Evolutionary conservation across 1,139 yeast species (phyloP), one percentile per base, ranked within the genome.

Genomic region (Suhomyces ambrosiae): DNA sequence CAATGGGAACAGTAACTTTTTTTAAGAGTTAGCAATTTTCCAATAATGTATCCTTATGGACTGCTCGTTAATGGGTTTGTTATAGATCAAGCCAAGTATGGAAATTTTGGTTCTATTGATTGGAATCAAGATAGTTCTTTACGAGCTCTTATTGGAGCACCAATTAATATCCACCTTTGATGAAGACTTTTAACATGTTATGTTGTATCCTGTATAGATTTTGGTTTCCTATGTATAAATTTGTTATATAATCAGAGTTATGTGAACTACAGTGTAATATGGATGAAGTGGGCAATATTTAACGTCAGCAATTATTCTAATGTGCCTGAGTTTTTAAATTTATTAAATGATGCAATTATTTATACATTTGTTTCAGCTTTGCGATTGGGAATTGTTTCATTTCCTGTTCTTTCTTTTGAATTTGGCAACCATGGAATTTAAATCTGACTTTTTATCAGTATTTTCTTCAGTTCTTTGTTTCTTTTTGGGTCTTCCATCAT

Each of bases 381-480:
- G n/a, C n/a, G n/a, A n/a, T n/a, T n/a, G n/a, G n/a, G n/a, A 10
- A 30, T 9, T 6, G 7, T 22, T 30, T 23, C 29, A 26, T 22
- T 27, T 30, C 30, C 33, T 38, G 25, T 30, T 40, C 30, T 49
- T 52, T 12, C 44, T 46, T 48, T 58, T 60, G 24, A 61, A 48
- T 47, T 57, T 60, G 31, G 55, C 49, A 13, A 60, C 65, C 51
- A 60, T 54, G n/a, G 52, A 41, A 23, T 37, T 40, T 38, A 58
- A 42, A 13, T 53, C 54, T 19, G 31, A 23, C 17, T 25, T 27
- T 19, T 33, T 26, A 19, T 37, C 36, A 7, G 15, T 23, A 14
- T 21, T 17, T n/a, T 7, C 24, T 12, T 19, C 13, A 5, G 19
- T 38, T 36, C 45, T 46, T 25, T 46, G 52, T 30, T 50, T 53